Percentiles rank a stretch among this genome's conserved stretches.
Conservation (phyloP, 768 basidiomycete species). For the Baorangia bicolor region DNA sequence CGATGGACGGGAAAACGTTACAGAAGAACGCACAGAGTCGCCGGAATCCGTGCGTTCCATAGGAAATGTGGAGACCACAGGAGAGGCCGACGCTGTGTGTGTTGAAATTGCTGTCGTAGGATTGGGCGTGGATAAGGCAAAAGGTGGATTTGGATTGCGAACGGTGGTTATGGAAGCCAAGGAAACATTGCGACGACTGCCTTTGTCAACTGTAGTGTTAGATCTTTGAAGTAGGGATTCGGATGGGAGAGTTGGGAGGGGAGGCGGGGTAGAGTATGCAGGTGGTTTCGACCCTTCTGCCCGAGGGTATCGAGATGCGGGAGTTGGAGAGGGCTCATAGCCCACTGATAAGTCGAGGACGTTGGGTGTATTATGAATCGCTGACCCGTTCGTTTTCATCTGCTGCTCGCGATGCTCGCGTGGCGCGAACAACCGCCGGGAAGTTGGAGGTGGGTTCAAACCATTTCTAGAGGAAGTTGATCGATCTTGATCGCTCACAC, state of each 20-base stretch:
- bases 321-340: conserved; percentile 49
- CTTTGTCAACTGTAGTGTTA: conserved; percentile 23
- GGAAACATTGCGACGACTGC: conserved; percentile 43
- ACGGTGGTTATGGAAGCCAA: conserved; percentile 45
- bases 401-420: conserved; percentile 53
- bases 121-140: conserved; percentile 51
- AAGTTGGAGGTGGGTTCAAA: conserved; percentile 30
- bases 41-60: conserved; percentile 49
- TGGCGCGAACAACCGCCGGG: conserved; percentile 56
- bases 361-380: conserved; percentile 23
- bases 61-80: conserved; percentile 30
- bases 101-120: conserved; percentile 67
- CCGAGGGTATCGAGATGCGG: conserved; percentile 35
- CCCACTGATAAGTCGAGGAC: conserved; percentile 33
- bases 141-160: conserved; percentile 41
- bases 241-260: conserved; percentile 58
- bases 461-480: conserved; percentile 24
- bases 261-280: conserved; percentile 53
- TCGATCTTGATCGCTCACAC: conserved; percentile 26
- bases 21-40: conserved; percentile 44
- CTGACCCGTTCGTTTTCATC: conserved; percentile 7
- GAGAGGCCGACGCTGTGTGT: conserved; percentile 58
- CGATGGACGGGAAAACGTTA: conserved; percentile 66
- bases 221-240: conserved; percentile 43
- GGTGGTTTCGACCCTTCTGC: conserved; percentile 45